Base-by-base conservation (phyloP, 2,329 filamentous ascomycete species). In the Proliferodiscus dingleyae region DNA sequence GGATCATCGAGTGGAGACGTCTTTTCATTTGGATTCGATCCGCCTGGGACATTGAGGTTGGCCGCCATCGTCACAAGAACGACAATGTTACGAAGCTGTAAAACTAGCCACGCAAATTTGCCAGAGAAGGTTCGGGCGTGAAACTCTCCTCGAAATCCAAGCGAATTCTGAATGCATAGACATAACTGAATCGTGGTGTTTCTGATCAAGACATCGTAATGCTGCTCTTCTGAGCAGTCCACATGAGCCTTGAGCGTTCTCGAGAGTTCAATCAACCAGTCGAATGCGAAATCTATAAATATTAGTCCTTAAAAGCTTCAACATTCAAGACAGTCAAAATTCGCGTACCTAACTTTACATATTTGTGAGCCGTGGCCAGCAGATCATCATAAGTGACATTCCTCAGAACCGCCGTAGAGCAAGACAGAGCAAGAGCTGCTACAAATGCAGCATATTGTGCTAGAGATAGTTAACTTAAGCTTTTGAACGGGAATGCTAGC, bases 151-250 rank as follows among this genome's bases (percentile, higher is more conserved):
- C 73, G 75, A 61, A 86, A 90, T 3, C 86, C 87, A 8, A 96
- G 70, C 42, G 87, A 82, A 46, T 87, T 83, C 61, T 94, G 81
- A 22, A 93, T 79, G 58, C 87, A 87, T 10, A 96, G 71, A 46
- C 82, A 87, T 45, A 87, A 75, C 49, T 89, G 85, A 37, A 96
- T 75, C 28, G 81, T 74, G 3, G 74, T 71, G 58, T 93, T 90
- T 49, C 83, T 74, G 52, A 93, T 77, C 26, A 95, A 70, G 47
- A 82, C 74, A 61, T 91, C 83, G 55, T 85, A 79, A 36, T 80
- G 76, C 2, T 79, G 71, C 49, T 95, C 87, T 39, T 87, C 78
- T 0, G 88, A 85, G 61, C 90, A 94, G 66, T 97, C 91, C 38
- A 90, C 79, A 40, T 83, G 80, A 23, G 87, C 74, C 51, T 83